phyloP scores from a whole-genome alignment of 2,329 filamentous ascomycete species.

The Tolypocladium paradoxum region DNA sequence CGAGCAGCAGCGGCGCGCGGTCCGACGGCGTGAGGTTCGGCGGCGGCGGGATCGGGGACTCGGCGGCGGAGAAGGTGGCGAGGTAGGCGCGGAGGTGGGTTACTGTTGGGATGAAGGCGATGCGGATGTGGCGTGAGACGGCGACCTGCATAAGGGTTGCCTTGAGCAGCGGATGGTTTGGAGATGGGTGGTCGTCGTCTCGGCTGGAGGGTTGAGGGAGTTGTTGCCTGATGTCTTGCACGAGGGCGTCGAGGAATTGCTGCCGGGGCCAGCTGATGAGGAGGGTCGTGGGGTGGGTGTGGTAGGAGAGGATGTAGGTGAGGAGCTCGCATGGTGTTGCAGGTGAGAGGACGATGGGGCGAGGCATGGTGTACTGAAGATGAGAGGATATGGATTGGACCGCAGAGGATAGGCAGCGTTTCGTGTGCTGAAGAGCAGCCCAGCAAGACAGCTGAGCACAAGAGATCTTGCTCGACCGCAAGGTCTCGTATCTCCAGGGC shows the following conservation, averaged over 20 bases:
- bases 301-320: conserved; percentile 47
- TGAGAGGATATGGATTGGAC: no score
- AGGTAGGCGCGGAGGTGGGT: conserved; percentile 70
- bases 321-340: conserved; percentile 52
- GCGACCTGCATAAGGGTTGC: conserved; percentile 60
- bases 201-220: background rate
- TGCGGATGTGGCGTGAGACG: conserved; percentile 54
- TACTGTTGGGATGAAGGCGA: conserved; percentile 65
- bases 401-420: no score
- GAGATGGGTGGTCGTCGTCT: background rate
- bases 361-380: background rate
- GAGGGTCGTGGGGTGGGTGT: conserved; percentile 50
- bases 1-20: conserved; percentile 36
- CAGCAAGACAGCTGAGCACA: background rate
- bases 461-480: no score
- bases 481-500: no score
- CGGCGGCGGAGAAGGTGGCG: conserved; percentile 36
- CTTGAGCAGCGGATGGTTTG: conserved; percentile 33
- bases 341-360: conserved; percentile 37
- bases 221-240: conserved; percentile 30
- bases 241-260: conserved; percentile 52
- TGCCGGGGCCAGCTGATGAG: conserved; percentile 58
- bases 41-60: conserved; percentile 27
- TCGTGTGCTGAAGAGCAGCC: no score
- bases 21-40: background rate